Percentiles rank a stretch among this genome's conserved stretches.
These are phyloP conservation scores for Mortierella sp. DNA, from an alignment of 371 early-diverging fungal species.

Conservation along the genomic window DNA sequence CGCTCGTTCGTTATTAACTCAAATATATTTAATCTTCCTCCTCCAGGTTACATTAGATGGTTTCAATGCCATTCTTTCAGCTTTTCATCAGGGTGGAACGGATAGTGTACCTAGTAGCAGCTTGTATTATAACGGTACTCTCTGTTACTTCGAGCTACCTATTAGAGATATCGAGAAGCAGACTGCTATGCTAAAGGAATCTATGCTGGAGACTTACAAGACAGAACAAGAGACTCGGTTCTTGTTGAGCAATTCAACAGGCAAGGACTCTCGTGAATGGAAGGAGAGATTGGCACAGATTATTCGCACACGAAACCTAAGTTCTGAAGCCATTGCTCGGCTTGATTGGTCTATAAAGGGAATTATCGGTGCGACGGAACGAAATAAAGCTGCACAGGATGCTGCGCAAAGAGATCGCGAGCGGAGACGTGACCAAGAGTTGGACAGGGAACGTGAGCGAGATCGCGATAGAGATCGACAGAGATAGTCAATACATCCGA, in stretches of 20 bases:
- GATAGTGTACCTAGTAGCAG: slow-evolving; percentile 44
- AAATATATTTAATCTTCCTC: neutral
- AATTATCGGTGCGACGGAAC: slow-evolving; percentile 26
- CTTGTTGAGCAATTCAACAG: slow-evolving; percentile 40
- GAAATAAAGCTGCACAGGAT: slow-evolving; percentile 44
- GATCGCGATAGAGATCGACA: slow-evolving; percentile 12
- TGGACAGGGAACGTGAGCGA: slow-evolving; percentile 29
- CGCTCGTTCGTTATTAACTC: neutral
- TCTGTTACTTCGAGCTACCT: slow-evolving; percentile 38
- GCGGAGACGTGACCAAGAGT: slow-evolving; percentile 33
- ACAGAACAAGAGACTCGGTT: slow-evolving; percentile 53
- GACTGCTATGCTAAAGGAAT: slow-evolving; percentile 21
- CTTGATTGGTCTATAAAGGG: slow-evolving; percentile 41
- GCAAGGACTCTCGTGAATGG: slow-evolving; percentile 52
- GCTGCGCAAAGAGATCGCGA: slow-evolving; percentile 43
- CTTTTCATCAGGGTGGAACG: slow-evolving; percentile 49
- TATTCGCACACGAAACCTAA: slow-evolving; percentile 36
- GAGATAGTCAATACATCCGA: neutral
- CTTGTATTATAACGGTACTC: slow-evolving; percentile 37
- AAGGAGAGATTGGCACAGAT: slow-evolving; percentile 51
- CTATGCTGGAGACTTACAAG: slow-evolving; percentile 53
- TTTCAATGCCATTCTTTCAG: slow-evolving; percentile 47
- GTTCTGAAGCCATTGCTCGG: slow-evolving; percentile 38
- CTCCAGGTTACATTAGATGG: slow-evolving; percentile 37
- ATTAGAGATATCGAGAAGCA: slow-evolving; percentile 40